Evolutionary conservation across 1,284 basidiomycete species (phyloP).

Genomic region (Heterobasidion occidentale): DNA sequence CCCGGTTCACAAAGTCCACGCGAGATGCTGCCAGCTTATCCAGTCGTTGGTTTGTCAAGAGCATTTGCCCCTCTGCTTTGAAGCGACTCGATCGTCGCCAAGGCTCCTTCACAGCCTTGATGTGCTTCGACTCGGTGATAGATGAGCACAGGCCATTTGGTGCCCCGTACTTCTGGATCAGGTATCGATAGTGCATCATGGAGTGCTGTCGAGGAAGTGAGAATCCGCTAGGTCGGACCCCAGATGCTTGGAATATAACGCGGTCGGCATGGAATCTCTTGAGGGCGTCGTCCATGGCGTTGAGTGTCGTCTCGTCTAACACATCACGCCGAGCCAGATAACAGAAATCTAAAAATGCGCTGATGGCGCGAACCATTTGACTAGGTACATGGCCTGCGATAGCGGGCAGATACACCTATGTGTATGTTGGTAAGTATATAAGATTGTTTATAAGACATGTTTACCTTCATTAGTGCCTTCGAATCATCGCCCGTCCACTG

Average conservation of each 20-base stretch:
- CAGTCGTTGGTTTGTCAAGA: background rate
- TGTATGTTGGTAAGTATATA: background rate
- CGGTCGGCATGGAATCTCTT: conserved; percentile 6
- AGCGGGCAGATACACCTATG: conserved; percentile 14
- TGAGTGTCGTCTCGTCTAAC: background rate
- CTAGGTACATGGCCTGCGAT: conserved; percentile 10
- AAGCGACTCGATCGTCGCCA: conserved; percentile 14
- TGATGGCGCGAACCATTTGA: conserved; percentile 9
- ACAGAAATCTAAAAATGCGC: conserved; percentile 15
- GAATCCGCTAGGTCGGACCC: conserved; percentile 9
- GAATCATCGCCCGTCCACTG: conserved; percentile 17
- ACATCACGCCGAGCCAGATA: conserved; percentile 9
- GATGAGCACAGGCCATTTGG: conserved; percentile 18
- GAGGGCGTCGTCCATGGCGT: conserved; percentile 6
- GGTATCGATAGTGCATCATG: conserved; percentile 6
- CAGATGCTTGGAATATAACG: conserved; percentile 8
- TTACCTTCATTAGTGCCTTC: conserved; percentile 12
- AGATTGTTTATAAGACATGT: background rate
- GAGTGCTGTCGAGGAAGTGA: conserved; percentile 15
- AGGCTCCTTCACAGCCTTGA: conserved; percentile 17
- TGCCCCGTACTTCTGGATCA: conserved; percentile 11
- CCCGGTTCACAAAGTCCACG: background rate
- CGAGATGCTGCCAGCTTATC: background rate
- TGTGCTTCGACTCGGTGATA: conserved; percentile 19
- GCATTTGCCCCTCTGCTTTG: background rate